phyloP scores from a whole-genome alignment of 1,139 yeast species.

The Petasospora fabianii region DNA sequence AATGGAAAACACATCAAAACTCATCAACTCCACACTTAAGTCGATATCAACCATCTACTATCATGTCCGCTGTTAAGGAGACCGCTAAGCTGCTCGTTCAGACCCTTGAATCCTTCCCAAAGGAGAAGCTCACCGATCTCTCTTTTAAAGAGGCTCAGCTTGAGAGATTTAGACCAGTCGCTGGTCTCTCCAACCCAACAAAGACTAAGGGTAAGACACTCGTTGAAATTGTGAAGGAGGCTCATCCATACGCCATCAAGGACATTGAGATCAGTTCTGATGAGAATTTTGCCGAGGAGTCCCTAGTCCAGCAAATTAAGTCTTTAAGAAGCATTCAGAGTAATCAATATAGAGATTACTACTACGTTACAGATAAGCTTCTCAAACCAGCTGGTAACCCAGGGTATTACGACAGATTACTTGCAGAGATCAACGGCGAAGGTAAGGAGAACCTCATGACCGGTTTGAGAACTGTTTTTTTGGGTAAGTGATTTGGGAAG shows the following conservation, averaged over 20 bases:
- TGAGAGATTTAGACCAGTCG: slow-evolving; percentile 48
- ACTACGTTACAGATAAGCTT: slow-evolving; percentile 62
- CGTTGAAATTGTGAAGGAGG: slow-evolving; percentile 26
- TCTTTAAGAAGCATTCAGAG: slow-evolving; percentile 56
- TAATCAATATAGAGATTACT: slow-evolving; percentile 61
- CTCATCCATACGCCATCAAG: slow-evolving; percentile 30
- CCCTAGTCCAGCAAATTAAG: slow-evolving; percentile 55
- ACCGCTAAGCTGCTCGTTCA: slow-evolving; percentile 40
- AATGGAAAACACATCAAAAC: neutral
- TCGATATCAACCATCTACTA: neutral
- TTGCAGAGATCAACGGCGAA: slow-evolving; percentile 72
- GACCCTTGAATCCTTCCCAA: slow-evolving; percentile 47
- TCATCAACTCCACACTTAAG: neutral
- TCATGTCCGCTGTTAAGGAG: slow-evolving; percentile 18
- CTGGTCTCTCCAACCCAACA: slow-evolving; percentile 33
- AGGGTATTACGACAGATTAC: slow-evolving; percentile 64
- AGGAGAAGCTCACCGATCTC: slow-evolving; percentile 62
- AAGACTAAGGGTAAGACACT: slow-evolving; percentile 17
- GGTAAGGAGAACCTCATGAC: slow-evolving; percentile 60
- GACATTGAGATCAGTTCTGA: slow-evolving; percentile 33
- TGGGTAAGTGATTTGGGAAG: slow-evolving; percentile 48
- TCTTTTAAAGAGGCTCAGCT: slow-evolving; percentile 66
- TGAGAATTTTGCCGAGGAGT: slow-evolving; percentile 44
- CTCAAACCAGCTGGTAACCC: slow-evolving; percentile 82
- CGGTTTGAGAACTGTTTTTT: slow-evolving; percentile 65